Base-by-base conservation (phyloP, 75 land plant genomes). In the Azolla pinnata region DNA sequence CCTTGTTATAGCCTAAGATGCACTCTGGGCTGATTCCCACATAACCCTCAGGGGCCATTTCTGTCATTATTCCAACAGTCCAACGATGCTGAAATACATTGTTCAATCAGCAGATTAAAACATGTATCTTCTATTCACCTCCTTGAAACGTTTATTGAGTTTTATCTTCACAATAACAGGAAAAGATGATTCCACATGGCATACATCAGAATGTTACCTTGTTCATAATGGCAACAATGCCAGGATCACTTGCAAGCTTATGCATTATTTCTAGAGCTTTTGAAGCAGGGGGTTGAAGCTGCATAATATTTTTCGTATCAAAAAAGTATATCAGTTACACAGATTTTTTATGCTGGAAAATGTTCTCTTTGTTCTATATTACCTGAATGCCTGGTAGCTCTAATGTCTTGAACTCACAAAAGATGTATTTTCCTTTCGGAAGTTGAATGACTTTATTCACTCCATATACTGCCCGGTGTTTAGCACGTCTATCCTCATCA, bases 41-140 rank as follows among this genome's bases (percentile, higher is more conserved):
- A 72, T 83, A 89, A 12, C 98, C 98, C 19, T 70, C 80, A 7
- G 96, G 98, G n/a, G 98, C 96, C 83, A 93, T 68, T 77, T 93
- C 96, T 23, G 90, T 85, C 96, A 93, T 80, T 19, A 89, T 76
- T 58, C 90, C 90, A 16, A 93, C 96, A 25, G 80, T 72, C 96
- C 96, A 93, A 0, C 67, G 84, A 69, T 93, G 87, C 98, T 93
- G 59, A 60, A 46, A 46, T 18, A 14, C n/a, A n/a, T n/a, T n/a
- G n/a, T n/a, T n/a, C n/a, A n/a, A n/a, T n/a, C n/a, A n/a, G n/a
- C n/a, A n/a, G n/a, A n/a, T n/a, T n/a, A n/a, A n/a, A n/a, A n/a
- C n/a, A n/a, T n/a, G n/a, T n/a, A n/a, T n/a, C n/a, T n/a, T n/a
- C n/a, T n/a, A n/a, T n/a, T n/a, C n/a, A n/a, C n/a, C n/a, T n/a